Conservation (phyloP, 202 grass and related monocot species). For the Musa balbisiana region DNA sequence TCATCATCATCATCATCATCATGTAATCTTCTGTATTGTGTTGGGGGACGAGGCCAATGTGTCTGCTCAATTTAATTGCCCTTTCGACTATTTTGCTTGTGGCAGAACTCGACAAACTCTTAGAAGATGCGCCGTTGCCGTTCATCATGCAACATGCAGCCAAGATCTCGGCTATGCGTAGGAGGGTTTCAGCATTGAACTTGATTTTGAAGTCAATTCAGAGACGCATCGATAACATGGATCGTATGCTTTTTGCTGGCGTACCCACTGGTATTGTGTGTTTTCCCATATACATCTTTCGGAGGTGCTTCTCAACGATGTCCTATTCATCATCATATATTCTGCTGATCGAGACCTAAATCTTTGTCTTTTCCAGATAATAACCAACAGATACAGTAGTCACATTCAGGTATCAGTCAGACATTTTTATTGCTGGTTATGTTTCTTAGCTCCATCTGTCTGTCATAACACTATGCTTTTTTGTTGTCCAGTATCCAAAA, state of each 20-base stretch:
- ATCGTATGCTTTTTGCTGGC: constrained; percentile 63
- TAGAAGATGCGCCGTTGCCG: constrained; percentile 64
- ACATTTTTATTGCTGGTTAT: no score
- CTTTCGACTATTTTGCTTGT: constrained; percentile 5
- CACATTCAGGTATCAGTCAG: background rate
- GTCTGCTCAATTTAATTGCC: no score
- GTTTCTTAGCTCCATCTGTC: no score
- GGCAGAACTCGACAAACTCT: constrained; percentile 78
- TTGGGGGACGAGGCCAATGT: no score
- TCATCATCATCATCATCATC: background rate
- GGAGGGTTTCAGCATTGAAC: constrained; percentile 73
- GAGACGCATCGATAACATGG: constrained; percentile 72
- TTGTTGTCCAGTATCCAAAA: no score
- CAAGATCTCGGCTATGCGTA: constrained; percentile 68
- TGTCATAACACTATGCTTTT: no score
- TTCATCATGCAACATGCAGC: constrained; percentile 68
- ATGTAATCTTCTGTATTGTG: background rate
- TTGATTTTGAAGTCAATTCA: constrained; percentile 83
- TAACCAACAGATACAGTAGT: background rate
- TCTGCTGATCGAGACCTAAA: background rate
- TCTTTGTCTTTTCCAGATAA: background rate
- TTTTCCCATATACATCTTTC: background rate
- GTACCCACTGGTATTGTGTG: constrained; percentile 29
- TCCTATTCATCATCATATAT: no score
- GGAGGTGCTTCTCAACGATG: no score